Base-by-base conservation (phyloP, 257 asterid species). In the Lavandula angustifolia region DNA sequence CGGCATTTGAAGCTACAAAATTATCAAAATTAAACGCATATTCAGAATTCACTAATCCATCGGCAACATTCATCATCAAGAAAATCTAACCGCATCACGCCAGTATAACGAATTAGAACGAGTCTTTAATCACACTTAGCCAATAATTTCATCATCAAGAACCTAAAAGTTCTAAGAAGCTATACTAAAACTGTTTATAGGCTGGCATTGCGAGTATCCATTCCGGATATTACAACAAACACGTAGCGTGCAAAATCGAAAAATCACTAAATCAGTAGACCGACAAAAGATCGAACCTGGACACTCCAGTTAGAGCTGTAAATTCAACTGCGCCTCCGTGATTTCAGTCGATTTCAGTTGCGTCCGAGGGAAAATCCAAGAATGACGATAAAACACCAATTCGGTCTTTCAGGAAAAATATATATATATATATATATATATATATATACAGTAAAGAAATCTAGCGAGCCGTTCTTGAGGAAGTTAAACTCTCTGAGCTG, bases 1-100 rank as follows among this genome's bases (percentile, higher is more conserved):
- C 35, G 73, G 64, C 69, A 65, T 16, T 18, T 11, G 16, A 57
- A 72, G 74, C 85, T 76, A 72, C 53, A 71, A 71, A 80, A 68
- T 32, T 10, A 63, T 18, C 34, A 43, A 22, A 67, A 54, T 9
- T 5, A 70, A 57, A 52, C 44, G 41, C 7, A 60, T 29, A 57
- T 40, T 54, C 69, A 41, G n/a, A 32, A 38, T 37, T 16, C 44
- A 34, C 35, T 44, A 29, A 60, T 54, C 37, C 44, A 67, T 18
- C 3, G 13, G 22, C 61, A 50, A 58, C n/a, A 64, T 52, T 58
- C 11, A 66, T 13, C 8, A 35, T 31, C 40, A 50, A 51, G 44
- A 12, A 12, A 9, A 17, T 5, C 4, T 3, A 56, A 44, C 55
- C 46, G 40, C 68, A 31, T 46, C 13, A n/a, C 49, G 5, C 27